Conservation (phyloP, 2,329 filamentous ascomycete species). For the Teratosphaeriaceae sp. region DNA sequence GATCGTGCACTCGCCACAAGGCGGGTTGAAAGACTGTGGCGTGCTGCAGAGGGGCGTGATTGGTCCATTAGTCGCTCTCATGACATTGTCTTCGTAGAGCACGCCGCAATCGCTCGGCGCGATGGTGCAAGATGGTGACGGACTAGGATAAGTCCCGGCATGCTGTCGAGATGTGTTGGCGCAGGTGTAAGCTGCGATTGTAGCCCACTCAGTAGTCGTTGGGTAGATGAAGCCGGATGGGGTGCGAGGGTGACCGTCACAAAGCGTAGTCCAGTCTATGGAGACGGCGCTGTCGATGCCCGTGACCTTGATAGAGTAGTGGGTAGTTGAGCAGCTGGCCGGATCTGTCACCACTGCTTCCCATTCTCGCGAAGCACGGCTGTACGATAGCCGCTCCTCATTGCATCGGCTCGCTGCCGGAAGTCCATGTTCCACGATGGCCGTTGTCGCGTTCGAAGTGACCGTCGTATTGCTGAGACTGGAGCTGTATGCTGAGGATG, state of each 20-base stretch:
- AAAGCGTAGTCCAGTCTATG: neutral
- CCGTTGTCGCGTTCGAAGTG: neutral
- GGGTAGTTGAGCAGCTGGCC: neutral
- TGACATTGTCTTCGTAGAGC: neutral
- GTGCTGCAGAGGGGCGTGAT: neutral
- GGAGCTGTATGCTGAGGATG: neutral
- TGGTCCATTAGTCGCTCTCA: neutral
- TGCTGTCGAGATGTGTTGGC: neutral
- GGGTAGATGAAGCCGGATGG: neutral
- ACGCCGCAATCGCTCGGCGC: neutral
- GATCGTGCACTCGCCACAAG: neutral
- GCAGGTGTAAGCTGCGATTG: neutral
- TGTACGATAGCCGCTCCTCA: neutral
- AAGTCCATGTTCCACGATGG: neutral
- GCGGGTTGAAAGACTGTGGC: neutral
- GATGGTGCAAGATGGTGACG: neutral
- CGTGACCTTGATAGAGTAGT: neutral
- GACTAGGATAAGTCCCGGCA: neutral
- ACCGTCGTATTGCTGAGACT: neutral
- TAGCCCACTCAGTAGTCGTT: neutral
- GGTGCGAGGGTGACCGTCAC: neutral
- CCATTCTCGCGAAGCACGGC: neutral
- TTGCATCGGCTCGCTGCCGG: neutral
- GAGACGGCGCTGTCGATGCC: neutral
- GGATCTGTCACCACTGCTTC: neutral